Percentiles rank a stretch among this genome's conserved stretches.
phyloP scores from a whole-genome alignment of 192 early-diverging fungal genomes.

The Lunasporangiospora selenospora region DNA sequence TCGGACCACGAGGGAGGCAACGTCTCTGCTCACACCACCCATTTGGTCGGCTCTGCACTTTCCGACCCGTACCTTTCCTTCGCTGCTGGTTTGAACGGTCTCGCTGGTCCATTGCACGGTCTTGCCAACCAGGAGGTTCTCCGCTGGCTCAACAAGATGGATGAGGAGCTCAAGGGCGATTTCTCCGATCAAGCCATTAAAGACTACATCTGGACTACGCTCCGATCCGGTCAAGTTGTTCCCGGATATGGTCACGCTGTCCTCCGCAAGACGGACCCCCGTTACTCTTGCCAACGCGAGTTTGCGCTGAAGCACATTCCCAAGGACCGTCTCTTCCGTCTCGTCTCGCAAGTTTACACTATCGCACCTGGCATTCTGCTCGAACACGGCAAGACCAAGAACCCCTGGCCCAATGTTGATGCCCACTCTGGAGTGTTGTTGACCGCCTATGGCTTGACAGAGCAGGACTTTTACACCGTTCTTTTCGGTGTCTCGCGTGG shows the following conservation, averaged over 20 bases:
- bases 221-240: constrained; percentile 92
- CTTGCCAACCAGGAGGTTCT: constrained; percentile 99
- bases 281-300: constrained; percentile 95
- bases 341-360: constrained; percentile 96
- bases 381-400: constrained; percentile 99
- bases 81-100: constrained; percentile 90
- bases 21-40: constrained; percentile 96
- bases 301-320: constrained; percentile 96
- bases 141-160: constrained; percentile 91
- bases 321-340: constrained; percentile 90
- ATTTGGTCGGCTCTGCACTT: constrained; percentile 92
- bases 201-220: constrained; percentile 91
- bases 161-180: constrained; percentile 70
- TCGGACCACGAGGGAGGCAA: constrained; percentile 99
- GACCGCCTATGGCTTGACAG: constrained; percentile 90
- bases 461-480: constrained; percentile 98
- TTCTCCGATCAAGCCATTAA: constrained; percentile 89
- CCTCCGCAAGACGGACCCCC: constrained; percentile 87
- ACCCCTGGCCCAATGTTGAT: constrained; percentile 98
- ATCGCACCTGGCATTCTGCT: constrained; percentile 94
- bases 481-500: constrained; percentile 97
- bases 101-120: constrained; percentile 96
- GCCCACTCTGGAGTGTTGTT: constrained; percentile 95
- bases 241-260: constrained; percentile 98
- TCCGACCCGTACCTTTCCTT: constrained; percentile 97